phyloP scores from a whole-genome alignment of 139 green algal genomes.

The Picochlorum costavermella region DNA sequence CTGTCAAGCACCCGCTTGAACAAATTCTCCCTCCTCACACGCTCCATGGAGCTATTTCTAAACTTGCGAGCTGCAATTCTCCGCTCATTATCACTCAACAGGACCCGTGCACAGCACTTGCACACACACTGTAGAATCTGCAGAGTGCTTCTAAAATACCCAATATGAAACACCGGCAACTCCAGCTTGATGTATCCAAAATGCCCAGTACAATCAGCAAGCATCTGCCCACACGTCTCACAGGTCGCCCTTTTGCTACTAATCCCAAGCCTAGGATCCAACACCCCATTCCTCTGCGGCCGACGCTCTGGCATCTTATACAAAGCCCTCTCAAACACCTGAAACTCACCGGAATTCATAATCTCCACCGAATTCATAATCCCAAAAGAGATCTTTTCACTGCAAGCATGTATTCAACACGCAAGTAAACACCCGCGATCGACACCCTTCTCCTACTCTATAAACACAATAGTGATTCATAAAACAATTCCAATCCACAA shows the following conservation, averaged over 20 bases:
- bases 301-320: conserved; percentile 86
- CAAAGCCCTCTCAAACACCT: conserved; percentile 78
- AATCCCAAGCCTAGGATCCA: conserved; percentile 79
- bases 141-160: conserved; percentile 89
- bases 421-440: background rate
- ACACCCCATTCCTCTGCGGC: conserved; percentile 69
- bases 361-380: conserved; percentile 81
- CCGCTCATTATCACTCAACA: conserved; percentile 73
- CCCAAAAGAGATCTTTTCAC: conserved; percentile 78
- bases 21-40: conserved; percentile 52
- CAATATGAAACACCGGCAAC: conserved; percentile 98
- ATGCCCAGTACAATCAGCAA: conserved; percentile 92
- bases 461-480: no score
- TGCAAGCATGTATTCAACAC: conserved; percentile 20
- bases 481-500: no score
- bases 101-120: conserved; percentile 86
- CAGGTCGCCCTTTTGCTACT: conserved; percentile 74
- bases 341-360: conserved; percentile 67
- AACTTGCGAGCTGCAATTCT: conserved; percentile 48
- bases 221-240: conserved; percentile 81
- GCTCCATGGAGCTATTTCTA: conserved; percentile 64
- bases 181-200: conserved; percentile 95
- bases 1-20: conserved; percentile 75
- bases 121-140: conserved; percentile 95
- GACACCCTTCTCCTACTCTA: background rate